phyloP scores from a whole-genome alignment of 257 asterid species.

The Solanum arcanum region DNA sequence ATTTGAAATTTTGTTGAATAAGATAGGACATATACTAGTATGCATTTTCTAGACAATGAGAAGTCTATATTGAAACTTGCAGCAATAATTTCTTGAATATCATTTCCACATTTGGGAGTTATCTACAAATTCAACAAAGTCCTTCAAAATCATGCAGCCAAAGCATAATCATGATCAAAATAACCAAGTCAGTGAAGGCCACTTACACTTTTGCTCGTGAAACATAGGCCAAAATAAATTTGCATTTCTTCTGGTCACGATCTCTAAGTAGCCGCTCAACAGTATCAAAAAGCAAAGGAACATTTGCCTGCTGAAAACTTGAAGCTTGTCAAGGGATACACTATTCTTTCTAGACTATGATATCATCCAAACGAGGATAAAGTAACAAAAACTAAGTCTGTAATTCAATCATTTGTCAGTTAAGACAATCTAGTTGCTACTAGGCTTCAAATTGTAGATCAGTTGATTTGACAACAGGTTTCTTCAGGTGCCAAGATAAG shows the following conservation, averaged over 20 bases:
- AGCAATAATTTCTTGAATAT: not conserved
- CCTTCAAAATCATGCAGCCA: not conserved
- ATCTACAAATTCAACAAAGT: not conserved
- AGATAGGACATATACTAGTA: not conserved
- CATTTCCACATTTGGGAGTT: not conserved
- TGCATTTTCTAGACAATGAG: not conserved
- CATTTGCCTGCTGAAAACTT: conserved; percentile 85
- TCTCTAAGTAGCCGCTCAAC: conserved; percentile 48
- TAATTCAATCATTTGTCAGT: not conserved
- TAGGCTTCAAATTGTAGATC: not conserved
- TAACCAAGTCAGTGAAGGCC: not conserved
- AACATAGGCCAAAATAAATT: conserved; percentile 70
- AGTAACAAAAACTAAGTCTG: not conserved
- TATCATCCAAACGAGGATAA: not conserved
- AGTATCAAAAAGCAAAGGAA: conserved; percentile 72
- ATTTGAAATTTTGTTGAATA: not conserved
- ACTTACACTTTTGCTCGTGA: conserved; percentile 84
- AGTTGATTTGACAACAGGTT: not conserved
- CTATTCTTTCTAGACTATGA: not conserved
- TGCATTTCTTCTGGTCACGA: conserved; percentile 38
- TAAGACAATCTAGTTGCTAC: not conserved
- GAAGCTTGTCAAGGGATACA: conserved; percentile 38
- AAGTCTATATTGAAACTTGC: not conserved
- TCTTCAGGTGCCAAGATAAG: not conserved
- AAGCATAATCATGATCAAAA: not conserved